These are phyloP conservation scores for Lasiodiplodia gonubiensis DNA, from an alignment of 2,329 filamentous ascomycete genomes.

Conservation along the genomic window DNA sequence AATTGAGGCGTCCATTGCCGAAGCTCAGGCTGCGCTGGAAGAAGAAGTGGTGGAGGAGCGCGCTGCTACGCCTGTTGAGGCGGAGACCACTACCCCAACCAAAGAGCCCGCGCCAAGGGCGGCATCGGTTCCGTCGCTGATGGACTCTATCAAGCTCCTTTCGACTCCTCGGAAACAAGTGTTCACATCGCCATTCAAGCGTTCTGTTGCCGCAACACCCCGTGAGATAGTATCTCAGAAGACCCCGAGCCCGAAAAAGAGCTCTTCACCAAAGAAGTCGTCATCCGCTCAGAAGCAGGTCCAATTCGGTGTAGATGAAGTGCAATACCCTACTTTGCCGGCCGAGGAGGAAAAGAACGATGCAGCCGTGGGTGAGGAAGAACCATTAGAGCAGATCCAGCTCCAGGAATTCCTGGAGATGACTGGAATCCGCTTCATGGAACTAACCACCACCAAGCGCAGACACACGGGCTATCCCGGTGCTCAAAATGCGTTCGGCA, in stretches of 20 bases:
- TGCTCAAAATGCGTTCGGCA: constrained; percentile 51
- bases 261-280: constrained; percentile 44
- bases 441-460: constrained; percentile 84
- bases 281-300: constrained; percentile 39
- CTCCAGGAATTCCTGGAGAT: constrained; percentile 92
- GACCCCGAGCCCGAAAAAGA: constrained; percentile 47
- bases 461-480: constrained; percentile 70
- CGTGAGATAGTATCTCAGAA: constrained; percentile 46
- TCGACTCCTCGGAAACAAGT: constrained; percentile 57
- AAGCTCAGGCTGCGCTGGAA: background rate
- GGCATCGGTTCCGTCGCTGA: constrained; percentile 38
- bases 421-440: constrained; percentile 98
- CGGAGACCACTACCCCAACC: background rate
- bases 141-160: constrained; percentile 54
- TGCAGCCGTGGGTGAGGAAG: constrained; percentile 37
- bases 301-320: constrained; percentile 32
- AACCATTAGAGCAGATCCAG: constrained; percentile 66
- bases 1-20: background rate
- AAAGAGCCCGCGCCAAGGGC: constrained; percentile 35
- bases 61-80: background rate
- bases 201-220: constrained; percentile 31
- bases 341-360: constrained; percentile 51
- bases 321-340: constrained; percentile 33
- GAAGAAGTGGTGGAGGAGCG: constrained; percentile 1
- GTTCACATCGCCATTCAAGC: constrained; percentile 50